Percentiles rank a stretch among this genome's conserved stretches.
These are phyloP conservation scores for Eragrostis curvula DNA, from an alignment of 176 grass and related monocot species.

Conservation along the genomic window DNA sequence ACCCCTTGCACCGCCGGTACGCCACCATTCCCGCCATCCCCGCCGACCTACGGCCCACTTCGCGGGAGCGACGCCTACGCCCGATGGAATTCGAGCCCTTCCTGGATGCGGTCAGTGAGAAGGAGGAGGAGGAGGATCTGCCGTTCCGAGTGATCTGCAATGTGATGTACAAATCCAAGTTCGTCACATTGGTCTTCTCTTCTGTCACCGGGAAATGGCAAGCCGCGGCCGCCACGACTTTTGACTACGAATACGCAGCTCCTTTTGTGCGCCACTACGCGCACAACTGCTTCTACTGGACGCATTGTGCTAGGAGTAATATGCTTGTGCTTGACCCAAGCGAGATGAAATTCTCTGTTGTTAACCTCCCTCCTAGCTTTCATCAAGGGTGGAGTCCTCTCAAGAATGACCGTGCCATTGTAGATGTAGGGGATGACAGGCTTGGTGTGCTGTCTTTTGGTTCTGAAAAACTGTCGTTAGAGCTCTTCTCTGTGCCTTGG, in stretches of 20 bases:
- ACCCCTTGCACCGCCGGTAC: neutral
- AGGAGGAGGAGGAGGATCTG: neutral
- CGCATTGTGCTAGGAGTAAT: neutral
- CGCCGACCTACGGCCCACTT: neutral
- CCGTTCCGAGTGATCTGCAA: constrained; percentile 11
- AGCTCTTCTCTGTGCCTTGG: neutral
- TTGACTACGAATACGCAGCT: neutral
- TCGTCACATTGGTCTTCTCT: constrained; percentile 32
- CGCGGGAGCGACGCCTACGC: neutral
- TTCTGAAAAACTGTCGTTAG: neutral
- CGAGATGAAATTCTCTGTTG: constrained; percentile 12
- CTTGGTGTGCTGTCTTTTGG: neutral
- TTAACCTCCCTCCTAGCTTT: neutral
- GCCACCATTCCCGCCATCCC: neutral
- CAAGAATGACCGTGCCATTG: no score
- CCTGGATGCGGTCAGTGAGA: neutral
- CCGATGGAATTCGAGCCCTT: neutral
- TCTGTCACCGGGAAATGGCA: neutral
- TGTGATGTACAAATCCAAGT: neutral
- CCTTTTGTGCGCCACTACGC: neutral
- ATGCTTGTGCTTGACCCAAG: constrained; percentile 8
- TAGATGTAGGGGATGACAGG: neutral
- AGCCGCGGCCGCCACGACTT: neutral
- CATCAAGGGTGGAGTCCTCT: neutral
- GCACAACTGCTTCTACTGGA: constrained; percentile 16